Evolutionary conservation across 2,329 filamentous ascomycete genomes (phyloP).

Genomic region (Bisporella sp.): DNA sequence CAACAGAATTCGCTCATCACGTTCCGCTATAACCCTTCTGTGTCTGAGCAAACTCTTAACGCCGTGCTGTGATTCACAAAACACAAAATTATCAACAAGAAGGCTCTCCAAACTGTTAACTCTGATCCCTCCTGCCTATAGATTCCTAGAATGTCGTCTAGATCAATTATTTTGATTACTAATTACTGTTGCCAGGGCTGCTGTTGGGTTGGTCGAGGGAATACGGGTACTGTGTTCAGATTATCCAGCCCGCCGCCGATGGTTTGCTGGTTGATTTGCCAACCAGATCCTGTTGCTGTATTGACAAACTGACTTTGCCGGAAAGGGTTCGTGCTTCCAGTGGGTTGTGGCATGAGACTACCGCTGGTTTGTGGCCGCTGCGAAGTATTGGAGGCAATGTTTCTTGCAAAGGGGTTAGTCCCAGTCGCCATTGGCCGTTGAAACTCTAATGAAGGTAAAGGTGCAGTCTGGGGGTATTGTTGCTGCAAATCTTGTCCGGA

Average conservation of each 20-base stretch:
- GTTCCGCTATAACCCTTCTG: too few relatives aligned
- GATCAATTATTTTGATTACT: too few relatives aligned
- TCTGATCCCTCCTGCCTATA: too few relatives aligned
- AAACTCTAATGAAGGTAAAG: not conserved
- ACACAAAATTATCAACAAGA: too few relatives aligned
- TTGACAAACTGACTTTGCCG: slow-evolving; percentile 86
- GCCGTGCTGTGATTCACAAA: slow-evolving; percentile 19
- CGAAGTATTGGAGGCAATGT: slow-evolving; percentile 21
- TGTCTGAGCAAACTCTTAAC: slow-evolving; percentile 14
- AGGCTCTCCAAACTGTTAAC: too few relatives aligned
- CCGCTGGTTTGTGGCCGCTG: slow-evolving; percentile 27
- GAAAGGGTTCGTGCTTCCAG: slow-evolving; percentile 91
- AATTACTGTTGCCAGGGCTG: slow-evolving; percentile 47
- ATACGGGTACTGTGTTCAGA: slow-evolving; percentile 73
- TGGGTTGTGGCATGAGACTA: slow-evolving; percentile 64
- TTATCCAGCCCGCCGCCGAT: slow-evolving; percentile 79
- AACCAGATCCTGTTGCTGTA: slow-evolving; percentile 78
- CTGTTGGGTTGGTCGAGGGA: slow-evolving; percentile 69
- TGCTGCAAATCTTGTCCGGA: slow-evolving; percentile 30
- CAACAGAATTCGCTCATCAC: too few relatives aligned
- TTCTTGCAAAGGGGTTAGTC: slow-evolving; percentile 65
- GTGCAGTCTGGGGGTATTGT: slow-evolving; percentile 25
- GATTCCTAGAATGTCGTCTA: too few relatives aligned
- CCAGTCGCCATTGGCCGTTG: slow-evolving; percentile 51
- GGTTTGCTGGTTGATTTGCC: slow-evolving; percentile 72